Percentiles rank a stretch among this genome's conserved stretches.
Conservation (phyloP, 164 flowering plant genomes). For the Warburgia ugandensis region DNA sequence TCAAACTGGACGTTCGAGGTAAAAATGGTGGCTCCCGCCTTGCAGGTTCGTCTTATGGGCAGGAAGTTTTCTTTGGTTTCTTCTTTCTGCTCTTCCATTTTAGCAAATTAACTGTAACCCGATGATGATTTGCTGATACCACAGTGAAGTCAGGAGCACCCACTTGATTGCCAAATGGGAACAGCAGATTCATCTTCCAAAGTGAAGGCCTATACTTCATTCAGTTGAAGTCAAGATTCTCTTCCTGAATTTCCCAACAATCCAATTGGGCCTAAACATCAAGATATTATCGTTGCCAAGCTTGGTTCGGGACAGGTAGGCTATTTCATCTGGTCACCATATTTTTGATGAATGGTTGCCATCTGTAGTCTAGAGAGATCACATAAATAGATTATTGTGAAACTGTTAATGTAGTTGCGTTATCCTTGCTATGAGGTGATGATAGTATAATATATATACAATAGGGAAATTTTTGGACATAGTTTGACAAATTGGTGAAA, state of each 20-base stretch:
- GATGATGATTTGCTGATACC: constrained; percentile 15
- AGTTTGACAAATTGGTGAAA: too few relatives aligned
- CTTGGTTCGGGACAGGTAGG: constrained; percentile 89
- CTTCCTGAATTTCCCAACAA: constrained; percentile 54
- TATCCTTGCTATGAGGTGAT: too few relatives aligned
- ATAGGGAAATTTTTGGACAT: too few relatives aligned
- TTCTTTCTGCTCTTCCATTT: background rate
- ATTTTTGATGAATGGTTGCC: background rate
- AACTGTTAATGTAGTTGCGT: too few relatives aligned
- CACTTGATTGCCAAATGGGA: constrained; percentile 82
- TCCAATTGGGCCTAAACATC: constrained; percentile 39
- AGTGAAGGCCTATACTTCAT: constrained; percentile 69
- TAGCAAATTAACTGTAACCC: background rate
- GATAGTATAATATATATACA: too few relatives aligned
- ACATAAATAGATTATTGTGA: background rate
- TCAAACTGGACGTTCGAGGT: constrained; percentile 70
- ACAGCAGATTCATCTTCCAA: constrained; percentile 32
- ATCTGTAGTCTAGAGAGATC: background rate
- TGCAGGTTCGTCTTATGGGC: constrained; percentile 40
- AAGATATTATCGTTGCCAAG: constrained; percentile 57
- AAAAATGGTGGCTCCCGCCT: constrained; percentile 32
- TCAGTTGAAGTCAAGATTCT: constrained; percentile 58
- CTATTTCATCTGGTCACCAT: background rate
- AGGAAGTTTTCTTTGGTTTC: background rate
- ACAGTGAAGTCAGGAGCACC: constrained; percentile 69